phyloP scores from a whole-genome alignment of 495 filamentous ascomycete genomes.

The Symbiotaphrina buchneri region DNA sequence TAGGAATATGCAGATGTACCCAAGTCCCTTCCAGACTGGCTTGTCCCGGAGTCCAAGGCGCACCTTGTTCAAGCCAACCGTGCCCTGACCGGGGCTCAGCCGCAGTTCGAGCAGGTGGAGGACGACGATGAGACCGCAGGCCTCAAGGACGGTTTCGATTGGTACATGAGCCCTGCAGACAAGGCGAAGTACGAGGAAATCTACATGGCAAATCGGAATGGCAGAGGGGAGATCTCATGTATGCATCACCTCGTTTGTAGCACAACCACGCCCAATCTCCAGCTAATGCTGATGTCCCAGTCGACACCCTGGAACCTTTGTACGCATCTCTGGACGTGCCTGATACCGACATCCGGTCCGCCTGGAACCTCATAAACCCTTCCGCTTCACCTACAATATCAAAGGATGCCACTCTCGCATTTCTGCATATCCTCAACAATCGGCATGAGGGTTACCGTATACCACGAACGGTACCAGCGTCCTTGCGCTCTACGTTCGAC shows the following conservation, averaged over 20 bases:
- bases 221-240: conserved; percentile 71
- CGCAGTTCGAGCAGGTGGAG: conserved; percentile 58
- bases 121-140: conserved; percentile 42
- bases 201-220: conserved; percentile 70
- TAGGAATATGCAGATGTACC: conserved; percentile 83
- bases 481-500: conserved; percentile 76
- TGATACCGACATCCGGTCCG: conserved; percentile 78
- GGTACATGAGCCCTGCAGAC: conserved; percentile 91
- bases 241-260: conserved; percentile 9
- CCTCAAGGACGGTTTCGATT: conserved; percentile 90
- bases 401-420: conserved; percentile 83
- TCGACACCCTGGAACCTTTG: conserved; percentile 58
- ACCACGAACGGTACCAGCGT: conserved; percentile 78
- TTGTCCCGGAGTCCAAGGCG: conserved; percentile 88
- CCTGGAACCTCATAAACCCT: conserved; percentile 95
- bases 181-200: conserved; percentile 90
- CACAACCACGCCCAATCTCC: background rate
- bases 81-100: conserved; percentile 51
- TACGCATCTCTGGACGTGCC: conserved; percentile 87
- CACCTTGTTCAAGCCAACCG: conserved; percentile 81
- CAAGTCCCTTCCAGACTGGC: conserved; percentile 67
- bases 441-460: conserved; percentile 90
- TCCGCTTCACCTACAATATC: conserved; percentile 55
- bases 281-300: conserved; percentile 18
- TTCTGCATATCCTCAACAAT: conserved; percentile 87